These are phyloP conservation scores for Zelopaecilomyces penicillatus DNA, from an alignment of 2,329 filamentous ascomycete species.

Conservation along the genomic window DNA sequence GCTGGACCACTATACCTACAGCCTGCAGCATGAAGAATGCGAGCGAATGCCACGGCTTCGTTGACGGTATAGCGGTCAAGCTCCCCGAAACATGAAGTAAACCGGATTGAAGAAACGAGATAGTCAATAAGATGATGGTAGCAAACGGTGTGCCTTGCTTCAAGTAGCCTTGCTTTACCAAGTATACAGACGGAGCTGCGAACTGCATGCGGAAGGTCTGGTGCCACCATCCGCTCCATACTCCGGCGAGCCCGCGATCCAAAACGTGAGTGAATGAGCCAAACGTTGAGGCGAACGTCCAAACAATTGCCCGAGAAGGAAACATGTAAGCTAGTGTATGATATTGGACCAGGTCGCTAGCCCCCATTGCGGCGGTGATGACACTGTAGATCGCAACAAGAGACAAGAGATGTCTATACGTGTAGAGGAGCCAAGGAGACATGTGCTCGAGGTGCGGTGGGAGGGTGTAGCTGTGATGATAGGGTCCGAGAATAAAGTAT, in stretches of 20 bases:
- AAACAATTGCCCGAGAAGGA: slow-evolving; percentile 41
- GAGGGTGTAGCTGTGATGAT: slow-evolving; percentile 26
- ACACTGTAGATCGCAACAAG: slow-evolving; percentile 50
- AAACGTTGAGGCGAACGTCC: slow-evolving; percentile 46
- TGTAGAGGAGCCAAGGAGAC: slow-evolving; percentile 36
- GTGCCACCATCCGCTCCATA: slow-evolving; percentile 87
- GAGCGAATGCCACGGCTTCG: slow-evolving; percentile 44
- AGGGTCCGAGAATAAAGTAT: slow-evolving; percentile 57
- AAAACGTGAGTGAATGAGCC: slow-evolving; percentile 48
- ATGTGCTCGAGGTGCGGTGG: slow-evolving; percentile 35
- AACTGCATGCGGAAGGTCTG: slow-evolving; percentile 77
- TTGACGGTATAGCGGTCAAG: slow-evolving; percentile 50
- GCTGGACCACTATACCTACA: slow-evolving; percentile 56
- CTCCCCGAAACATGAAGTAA: slow-evolving; percentile 65
- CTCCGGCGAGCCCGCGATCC: slow-evolving; percentile 65
- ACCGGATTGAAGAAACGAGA: slow-evolving; percentile 55
- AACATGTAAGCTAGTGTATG: slow-evolving; percentile 42
- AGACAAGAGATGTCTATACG: slow-evolving; percentile 49
- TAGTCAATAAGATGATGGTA: slow-evolving; percentile 20
- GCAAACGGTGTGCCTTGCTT: slow-evolving; percentile 18
- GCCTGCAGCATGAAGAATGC: slow-evolving; percentile 67
- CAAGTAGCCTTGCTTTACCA: slow-evolving; percentile 34
- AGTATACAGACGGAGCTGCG: slow-evolving; percentile 45
- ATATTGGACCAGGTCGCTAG: slow-evolving; percentile 51
- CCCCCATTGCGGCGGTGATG: slow-evolving; percentile 51